phyloP scores from a whole-genome alignment of 2,329 filamentous ascomycete species.

The Dothistroma pini region DNA sequence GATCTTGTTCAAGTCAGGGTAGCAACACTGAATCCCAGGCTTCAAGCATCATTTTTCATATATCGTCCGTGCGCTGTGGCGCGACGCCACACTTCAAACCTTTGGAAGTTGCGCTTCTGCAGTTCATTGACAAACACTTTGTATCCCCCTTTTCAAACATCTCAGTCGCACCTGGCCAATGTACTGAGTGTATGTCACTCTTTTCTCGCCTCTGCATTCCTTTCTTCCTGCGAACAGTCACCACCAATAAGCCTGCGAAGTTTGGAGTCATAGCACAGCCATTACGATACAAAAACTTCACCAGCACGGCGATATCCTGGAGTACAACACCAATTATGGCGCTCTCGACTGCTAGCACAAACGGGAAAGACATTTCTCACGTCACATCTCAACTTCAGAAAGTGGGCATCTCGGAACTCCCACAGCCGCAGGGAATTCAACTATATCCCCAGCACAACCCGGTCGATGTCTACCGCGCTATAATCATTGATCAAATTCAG shows the following conservation, averaged over 20 bases:
- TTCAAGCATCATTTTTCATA: not conserved
- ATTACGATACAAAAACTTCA: slow-evolving; percentile 2
- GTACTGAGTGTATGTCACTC: slow-evolving; percentile 16
- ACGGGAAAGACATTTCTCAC: slow-evolving; percentile 17
- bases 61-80: not conserved
- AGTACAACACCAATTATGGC: slow-evolving; percentile 18
- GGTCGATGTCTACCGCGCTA: slow-evolving; percentile 73
- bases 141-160: not conserved
- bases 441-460: slow-evolving; percentile 66
- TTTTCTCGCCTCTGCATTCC: slow-evolving; percentile 4
- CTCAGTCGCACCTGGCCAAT: not conserved
- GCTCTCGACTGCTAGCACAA: slow-evolving; percentile 16
- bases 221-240: slow-evolving; percentile 8
- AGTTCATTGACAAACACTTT: not conserved
- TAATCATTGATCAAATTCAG: slow-evolving; percentile 66
- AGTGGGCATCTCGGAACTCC: slow-evolving; percentile 29
- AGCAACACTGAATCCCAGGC: not conserved
- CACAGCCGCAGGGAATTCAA: slow-evolving; percentile 27
- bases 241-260: slow-evolving; percentile 10
- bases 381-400: slow-evolving; percentile 31
- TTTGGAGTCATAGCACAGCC: slow-evolving; percentile 12
- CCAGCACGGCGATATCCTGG: not conserved
- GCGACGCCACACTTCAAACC: not conserved
- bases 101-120: not conserved
- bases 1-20: no score